phyloP scores from a whole-genome alignment of 2,329 filamentous ascomycete genomes.

The Monilinia polystroma region DNA sequence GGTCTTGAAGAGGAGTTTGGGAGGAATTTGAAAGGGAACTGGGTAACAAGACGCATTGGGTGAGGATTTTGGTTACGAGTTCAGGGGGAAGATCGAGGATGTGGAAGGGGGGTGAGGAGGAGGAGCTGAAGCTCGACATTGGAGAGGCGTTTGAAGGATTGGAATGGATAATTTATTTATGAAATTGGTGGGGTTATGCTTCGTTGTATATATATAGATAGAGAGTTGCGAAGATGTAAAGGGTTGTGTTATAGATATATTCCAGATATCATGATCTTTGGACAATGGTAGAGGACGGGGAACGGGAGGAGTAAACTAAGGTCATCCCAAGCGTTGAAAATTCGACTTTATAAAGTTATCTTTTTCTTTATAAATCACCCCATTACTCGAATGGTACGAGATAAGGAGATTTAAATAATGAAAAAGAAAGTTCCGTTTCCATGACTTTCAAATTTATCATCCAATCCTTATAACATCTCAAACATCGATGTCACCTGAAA shows the following conservation, averaged over 20 bases:
- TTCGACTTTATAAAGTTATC: no score
- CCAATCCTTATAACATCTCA: background rate
- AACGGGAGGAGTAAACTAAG: no score
- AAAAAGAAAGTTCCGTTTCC: no score
- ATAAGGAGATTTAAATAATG: no score
- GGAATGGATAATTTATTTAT: background rate
- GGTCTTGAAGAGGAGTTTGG: no score
- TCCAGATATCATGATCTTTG: no score
- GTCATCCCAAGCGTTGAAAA: no score
- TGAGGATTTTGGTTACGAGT: conserved; percentile 36
- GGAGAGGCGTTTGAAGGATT: background rate
- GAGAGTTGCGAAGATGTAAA: no score
- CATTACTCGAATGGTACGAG: no score
- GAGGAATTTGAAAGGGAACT: background rate
- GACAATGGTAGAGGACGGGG: no score
- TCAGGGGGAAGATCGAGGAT: conserved; percentile 38
- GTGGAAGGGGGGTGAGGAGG: background rate
- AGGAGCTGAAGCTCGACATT: background rate
- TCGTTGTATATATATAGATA: background rate
- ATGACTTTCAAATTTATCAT: background rate
- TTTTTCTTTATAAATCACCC: no score
- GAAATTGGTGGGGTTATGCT: background rate
- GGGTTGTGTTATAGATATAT: no score
- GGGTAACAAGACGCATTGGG: conserved; percentile 24
- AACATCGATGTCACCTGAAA: background rate